Conservation (phyloP, 371 early-diverging fungal genomes). For the Chytridium lagenaria region DNA sequence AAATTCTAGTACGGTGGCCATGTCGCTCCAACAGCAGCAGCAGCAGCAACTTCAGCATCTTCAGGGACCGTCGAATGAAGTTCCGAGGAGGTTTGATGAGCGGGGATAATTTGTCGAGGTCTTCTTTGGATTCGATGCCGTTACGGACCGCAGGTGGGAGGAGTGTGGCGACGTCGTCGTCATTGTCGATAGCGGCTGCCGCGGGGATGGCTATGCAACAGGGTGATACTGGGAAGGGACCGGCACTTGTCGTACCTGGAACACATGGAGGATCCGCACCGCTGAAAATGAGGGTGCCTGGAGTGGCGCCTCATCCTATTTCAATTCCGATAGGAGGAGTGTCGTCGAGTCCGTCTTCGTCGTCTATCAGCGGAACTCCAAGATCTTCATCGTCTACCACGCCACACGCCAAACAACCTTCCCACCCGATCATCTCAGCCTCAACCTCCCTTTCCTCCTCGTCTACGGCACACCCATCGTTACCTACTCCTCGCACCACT, state of each 20-base stretch:
- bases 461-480: background rate
- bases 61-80: constrained; percentile 2
- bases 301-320: no score
- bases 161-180: no score
- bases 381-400: no score
- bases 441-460: background rate
- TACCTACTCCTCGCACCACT: background rate
- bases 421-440: background rate
- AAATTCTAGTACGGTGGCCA: background rate
- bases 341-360: no score
- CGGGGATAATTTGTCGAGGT: background rate
- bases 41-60: constrained; percentile 11
- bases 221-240: no score
- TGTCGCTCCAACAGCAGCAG: constrained; percentile 3
- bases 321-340: no score
- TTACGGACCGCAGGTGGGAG: background rate
- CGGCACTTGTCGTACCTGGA: no score
- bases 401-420: background rate
- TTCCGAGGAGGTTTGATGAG: background rate
- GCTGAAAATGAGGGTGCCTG: no score
- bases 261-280: no score
- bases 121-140: background rate
- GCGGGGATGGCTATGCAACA: no score
- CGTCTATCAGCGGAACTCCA: no score
- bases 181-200: no score